Evolutionary conservation across 1,139 yeast genomes (phyloP), one percentile per base, ranked within the genome.

Genomic region (Saccharomyces hybrid): DNA sequence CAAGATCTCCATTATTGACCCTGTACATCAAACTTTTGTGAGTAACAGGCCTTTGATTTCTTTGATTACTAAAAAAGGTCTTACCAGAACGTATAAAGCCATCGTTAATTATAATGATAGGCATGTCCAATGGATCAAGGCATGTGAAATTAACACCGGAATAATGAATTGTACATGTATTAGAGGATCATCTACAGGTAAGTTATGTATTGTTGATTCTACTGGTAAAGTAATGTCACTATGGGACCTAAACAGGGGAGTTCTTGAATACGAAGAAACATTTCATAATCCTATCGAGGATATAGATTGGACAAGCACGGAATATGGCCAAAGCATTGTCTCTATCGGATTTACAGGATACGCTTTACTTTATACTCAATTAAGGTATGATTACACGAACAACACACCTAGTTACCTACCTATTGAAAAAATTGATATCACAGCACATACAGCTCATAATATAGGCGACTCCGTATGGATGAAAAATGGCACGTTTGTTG

Each of bases 401-500:
- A 76, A 78, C 29, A 78, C 83, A 0, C 93, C 96, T 1, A 78
- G 93, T 0, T 91, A 87, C 78, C 81, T 87, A 0, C 83, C 88
- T 0, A 80, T 91, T 58, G 85, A 88, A 62, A 79, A 80, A 55
- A 80, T 90, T 48, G 91, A 86, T 64, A 81, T 91, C 2, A 77
- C 83, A 2, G 77, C 78, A 48, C 86, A 79, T 64, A 89, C 97
- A 0, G 75, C 86, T 0, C 97, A 90, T 68, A 77, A 75, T 23
- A 89, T 91, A 58, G 97, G 96, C 4, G 97, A 91, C 67, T 86
- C 95, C 42, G 77, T 87, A 8, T 91, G 97, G 97, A 73, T 91
- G 56, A 78, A 80, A 54, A 82, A 84, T 61, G 96, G 96, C 0
- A 79, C 83, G 34, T 76, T 90, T 58, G 91, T 88, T 1, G 81